These are phyloP conservation scores for Capsicum rhomboideum DNA, from an alignment of 257 asterid species.

Conservation along the genomic window DNA sequence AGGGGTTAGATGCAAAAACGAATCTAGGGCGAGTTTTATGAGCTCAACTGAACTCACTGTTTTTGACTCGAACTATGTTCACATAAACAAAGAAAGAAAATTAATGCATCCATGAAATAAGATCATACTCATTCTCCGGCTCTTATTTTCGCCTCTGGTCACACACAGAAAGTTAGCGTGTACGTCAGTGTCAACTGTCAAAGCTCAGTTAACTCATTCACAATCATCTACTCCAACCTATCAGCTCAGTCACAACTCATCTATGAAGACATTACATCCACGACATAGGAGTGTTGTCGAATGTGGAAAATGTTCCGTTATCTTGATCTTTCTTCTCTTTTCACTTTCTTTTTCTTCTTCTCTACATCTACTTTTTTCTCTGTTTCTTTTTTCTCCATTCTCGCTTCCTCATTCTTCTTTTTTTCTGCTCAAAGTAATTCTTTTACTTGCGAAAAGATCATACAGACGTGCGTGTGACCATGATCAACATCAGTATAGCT, in stretches of 20 bases:
- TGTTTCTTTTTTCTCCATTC: not conserved
- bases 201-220: not conserved
- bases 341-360: not conserved
- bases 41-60: not conserved
- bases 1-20: too few relatives aligned
- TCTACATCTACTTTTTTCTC: not conserved
- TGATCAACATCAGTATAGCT: too few relatives aligned
- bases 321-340: not conserved
- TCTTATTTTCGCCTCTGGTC: not conserved
- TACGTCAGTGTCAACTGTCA: not conserved
- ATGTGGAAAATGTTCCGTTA: not conserved
- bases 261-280: not conserved
- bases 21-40: not conserved
- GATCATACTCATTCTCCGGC: not conserved
- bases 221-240: too few relatives aligned
- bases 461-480: not conserved
- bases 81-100: not conserved
- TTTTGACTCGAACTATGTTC: not conserved
- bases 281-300: not conserved
- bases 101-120: not conserved
- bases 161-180: not conserved
- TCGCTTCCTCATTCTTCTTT: not conserved
- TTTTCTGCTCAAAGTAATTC: not conserved
- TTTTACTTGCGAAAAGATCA: not conserved
- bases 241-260: too few relatives aligned